These are phyloP conservation scores for Ogataea glucozyma DNA, from an alignment of 805 yeast species.

Conservation along the genomic window DNA sequence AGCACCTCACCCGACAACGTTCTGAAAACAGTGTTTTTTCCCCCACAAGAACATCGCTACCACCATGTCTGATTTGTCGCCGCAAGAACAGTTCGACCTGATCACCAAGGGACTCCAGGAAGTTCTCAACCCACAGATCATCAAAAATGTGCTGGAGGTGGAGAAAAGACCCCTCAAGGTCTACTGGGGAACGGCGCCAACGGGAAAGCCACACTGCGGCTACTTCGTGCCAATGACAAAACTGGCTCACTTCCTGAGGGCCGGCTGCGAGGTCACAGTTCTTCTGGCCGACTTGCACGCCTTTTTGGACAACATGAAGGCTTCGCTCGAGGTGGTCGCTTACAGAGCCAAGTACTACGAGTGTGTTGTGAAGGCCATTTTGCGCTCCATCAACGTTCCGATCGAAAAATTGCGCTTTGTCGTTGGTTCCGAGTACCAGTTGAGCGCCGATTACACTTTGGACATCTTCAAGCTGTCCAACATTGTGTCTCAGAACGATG, in stretches of 20 bases:
- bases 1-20: neutral
- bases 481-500: constrained; percentile 88
- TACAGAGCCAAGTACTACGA: constrained; percentile 92
- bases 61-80: constrained; percentile 28
- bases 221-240: constrained; percentile 98
- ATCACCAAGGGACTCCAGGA: constrained; percentile 90
- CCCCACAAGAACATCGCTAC: neutral
- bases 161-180: constrained; percentile 80
- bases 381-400: constrained; percentile 85
- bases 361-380: constrained; percentile 76
- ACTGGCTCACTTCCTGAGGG: constrained; percentile 89
- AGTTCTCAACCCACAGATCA: constrained; percentile 83
- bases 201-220: constrained; percentile 98
- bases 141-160: constrained; percentile 77
- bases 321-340: constrained; percentile 87
- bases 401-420: constrained; percentile 83
- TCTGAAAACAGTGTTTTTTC: neutral
- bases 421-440: constrained; percentile 89
- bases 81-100: constrained; percentile 66
- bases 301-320: constrained; percentile 96
- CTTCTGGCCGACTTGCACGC: constrained; percentile 96
- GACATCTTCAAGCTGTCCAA: constrained; percentile 87
- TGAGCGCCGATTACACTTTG: constrained; percentile 73
- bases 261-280: constrained; percentile 93
- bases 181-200: constrained; percentile 99